Percentiles rank a stretch among this genome's conserved stretches.
These are phyloP conservation scores for Venturia oleaginea DNA, from an alignment of 2,329 filamentous ascomycete genomes.

Conservation along the genomic window DNA sequence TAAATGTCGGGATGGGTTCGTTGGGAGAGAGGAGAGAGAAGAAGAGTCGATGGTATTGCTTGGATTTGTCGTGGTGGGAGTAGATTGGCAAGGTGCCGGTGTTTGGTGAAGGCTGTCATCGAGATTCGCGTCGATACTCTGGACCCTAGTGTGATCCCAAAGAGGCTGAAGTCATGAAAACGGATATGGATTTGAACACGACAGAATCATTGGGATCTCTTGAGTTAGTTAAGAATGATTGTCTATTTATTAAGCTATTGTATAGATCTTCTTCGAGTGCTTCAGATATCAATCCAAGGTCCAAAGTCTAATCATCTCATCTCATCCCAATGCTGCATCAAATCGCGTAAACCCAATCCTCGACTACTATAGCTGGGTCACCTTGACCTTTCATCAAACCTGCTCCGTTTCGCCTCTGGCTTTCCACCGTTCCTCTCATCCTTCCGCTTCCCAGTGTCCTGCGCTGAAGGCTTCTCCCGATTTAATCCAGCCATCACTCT, in stretches of 20 bases:
- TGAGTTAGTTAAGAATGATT: no score
- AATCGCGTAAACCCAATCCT: background rate
- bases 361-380: background rate
- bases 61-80: background rate
- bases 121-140: background rate
- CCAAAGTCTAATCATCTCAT: background rate
- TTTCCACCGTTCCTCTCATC: conserved; percentile 6
- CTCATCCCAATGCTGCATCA: background rate
- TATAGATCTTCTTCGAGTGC: background rate
- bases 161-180: background rate
- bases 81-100: background rate
- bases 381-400: conserved; percentile 7
- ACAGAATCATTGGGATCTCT: background rate
- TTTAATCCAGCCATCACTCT: conserved; percentile 19
- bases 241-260: background rate
- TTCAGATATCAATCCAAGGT: background rate
- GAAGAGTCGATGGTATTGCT: background rate
- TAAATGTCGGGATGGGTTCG: conserved; percentile 15
- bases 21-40: background rate
- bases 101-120: background rate
- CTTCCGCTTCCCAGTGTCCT: conserved; percentile 1
- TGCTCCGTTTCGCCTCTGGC: background rate
- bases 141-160: background rate
- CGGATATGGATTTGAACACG: background rate
- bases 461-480: conserved; percentile 10